Percentiles rank a stretch among this genome's conserved stretches.
Evolutionary conservation across 305 asterid species (phyloP).

Genomic region (Fraxinus sp.): DNA sequence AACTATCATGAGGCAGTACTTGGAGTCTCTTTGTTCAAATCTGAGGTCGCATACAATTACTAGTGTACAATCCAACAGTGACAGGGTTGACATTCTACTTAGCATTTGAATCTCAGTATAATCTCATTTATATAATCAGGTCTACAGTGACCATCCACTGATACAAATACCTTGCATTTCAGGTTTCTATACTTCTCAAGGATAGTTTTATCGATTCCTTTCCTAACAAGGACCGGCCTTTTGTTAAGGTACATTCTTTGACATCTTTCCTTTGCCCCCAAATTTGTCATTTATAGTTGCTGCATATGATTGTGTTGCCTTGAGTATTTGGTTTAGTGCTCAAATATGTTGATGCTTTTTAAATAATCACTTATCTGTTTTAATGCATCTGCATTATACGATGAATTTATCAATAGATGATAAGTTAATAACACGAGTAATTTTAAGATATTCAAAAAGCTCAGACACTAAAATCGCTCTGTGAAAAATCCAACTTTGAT

Average conservation of each 20-base stretch:
- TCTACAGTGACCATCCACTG: not conserved
- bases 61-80: slow-evolving; percentile 68
- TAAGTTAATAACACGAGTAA: not conserved
- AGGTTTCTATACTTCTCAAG: slow-evolving; percentile 86
- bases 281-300: not conserved
- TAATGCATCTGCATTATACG: not conserved
- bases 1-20: slow-evolving; percentile 50
- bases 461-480: not conserved
- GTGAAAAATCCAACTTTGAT: not conserved
- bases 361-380: not conserved
- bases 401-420: not conserved
- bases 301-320: not conserved
- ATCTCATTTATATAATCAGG: not conserved
- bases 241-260: slow-evolving; percentile 58
- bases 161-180: slow-evolving; percentile 31
- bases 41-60: slow-evolving; percentile 85
- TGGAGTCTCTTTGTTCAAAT: slow-evolving; percentile 82
- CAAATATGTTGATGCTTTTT: not conserved
- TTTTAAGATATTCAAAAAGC: not conserved
- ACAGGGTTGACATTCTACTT: slow-evolving; percentile 54
- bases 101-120: slow-evolving; percentile 11
- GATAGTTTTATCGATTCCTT: slow-evolving; percentile 84
- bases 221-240: slow-evolving; percentile 58
- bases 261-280: slow-evolving; percentile 9
- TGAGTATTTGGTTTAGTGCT: not conserved